These are phyloP conservation scores for Mycena maculata DNA, from an alignment of 768 basidiomycete genomes.

Conservation along the genomic window DNA sequence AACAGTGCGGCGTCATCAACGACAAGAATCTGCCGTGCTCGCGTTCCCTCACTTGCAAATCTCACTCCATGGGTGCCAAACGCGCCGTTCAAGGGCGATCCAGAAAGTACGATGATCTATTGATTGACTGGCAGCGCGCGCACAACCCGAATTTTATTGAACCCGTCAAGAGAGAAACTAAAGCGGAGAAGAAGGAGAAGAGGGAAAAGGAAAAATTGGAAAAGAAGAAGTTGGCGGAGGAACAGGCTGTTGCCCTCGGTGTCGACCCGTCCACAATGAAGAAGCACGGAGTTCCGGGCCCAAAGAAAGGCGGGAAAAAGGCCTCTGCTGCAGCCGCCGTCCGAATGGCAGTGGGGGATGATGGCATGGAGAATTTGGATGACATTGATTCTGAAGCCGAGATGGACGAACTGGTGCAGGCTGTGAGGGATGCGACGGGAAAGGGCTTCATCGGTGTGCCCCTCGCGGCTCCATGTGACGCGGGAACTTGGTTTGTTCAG, in stretches of 20 bases:
- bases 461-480: constrained; percentile 78
- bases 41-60: constrained; percentile 96
- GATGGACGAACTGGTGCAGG: constrained; percentile 77
- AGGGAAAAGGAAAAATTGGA: constrained; percentile 84
- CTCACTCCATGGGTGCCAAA: constrained; percentile 97
- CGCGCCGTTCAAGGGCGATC: constrained; percentile 91
- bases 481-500: constrained; percentile 85
- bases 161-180: constrained; percentile 87
- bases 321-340: constrained; percentile 63
- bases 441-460: constrained; percentile 72
- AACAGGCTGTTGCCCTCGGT: constrained; percentile 72
- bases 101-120: constrained; percentile 83
- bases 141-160: constrained; percentile 91
- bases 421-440: constrained; percentile 65
- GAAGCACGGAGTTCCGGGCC: constrained; percentile 54
- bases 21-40: constrained; percentile 94
- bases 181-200: constrained; percentile 89
- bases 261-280: constrained; percentile 59
- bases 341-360: constrained; percentile 66
- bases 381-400: constrained; percentile 89
- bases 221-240: constrained; percentile 79
- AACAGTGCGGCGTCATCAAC: constrained; percentile 97
- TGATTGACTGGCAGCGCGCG: constrained; percentile 91
- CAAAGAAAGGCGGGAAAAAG: constrained; percentile 77
- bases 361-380: constrained; percentile 76